Evolutionary conservation across 192 early-diverging fungal genomes (phyloP), one percentile per base, ranked within the genome.

Genomic region (Umbelopsis ramanniana): DNA sequence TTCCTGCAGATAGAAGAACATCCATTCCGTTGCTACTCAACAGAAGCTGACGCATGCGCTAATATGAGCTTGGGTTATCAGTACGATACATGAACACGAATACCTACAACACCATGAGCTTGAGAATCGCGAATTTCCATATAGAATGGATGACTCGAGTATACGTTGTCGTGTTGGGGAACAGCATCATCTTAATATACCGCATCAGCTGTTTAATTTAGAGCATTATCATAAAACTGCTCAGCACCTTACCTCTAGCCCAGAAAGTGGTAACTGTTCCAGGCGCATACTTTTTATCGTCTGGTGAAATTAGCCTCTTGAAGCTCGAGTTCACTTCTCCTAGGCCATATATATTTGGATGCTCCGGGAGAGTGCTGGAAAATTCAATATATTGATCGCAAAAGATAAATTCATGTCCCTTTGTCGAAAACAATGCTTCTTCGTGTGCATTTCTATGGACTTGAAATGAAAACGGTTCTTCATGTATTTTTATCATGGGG

Each of bases 11-110:
- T 10, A 70, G 53, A 15, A 33, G 5, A 40, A 91, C 80, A 70
- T 91, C 89, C 88, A 91, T 88, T 19, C 88, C 89, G 47, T 91
- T 86, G 22, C 85, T 87, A 71, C 84, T 89, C 50, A 85, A 75
- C 60, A 91, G 55, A 46, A 89, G 88, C 8, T 74, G n/a, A 4
- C 10, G 57, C 17, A 12, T 40, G 3, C 10, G 10, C 40, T 7
- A 35, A 10, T 26, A 17, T 26, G 8, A 11, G 24, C n/a, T n/a
- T 22, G 50, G 0, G 21, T 4, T 23, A 29, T 23, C 8, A 29
- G 40, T 29, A 9, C 21, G 2, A 37, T 22, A 4, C 43, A 17
- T 9, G 10, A 15, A 4, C 17, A 33, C 15, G 11, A 47, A 47
- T 17, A 70, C 69, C 21, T 35, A 70, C 69, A 45, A 70, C 69